Evolutionary conservation across 192 early-diverging fungal genomes (phyloP).

Genomic region (Phlyctochytrium planicorne): DNA sequence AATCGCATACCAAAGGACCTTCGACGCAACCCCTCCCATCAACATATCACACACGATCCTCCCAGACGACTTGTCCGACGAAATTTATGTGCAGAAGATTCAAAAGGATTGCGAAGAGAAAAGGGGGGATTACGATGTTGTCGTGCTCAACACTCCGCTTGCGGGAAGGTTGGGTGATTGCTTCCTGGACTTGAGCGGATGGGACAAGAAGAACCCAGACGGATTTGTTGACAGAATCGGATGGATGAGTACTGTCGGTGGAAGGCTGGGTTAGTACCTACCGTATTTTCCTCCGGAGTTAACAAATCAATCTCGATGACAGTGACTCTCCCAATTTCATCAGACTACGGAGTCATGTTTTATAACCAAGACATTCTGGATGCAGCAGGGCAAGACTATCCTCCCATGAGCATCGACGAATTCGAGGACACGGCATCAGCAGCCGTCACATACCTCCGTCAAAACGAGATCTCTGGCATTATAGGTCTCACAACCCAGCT

Average conservation of each 20-base stretch:
- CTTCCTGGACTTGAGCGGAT: constrained; percentile 38
- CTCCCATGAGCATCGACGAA: constrained; percentile 33
- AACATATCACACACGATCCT: constrained; percentile 23
- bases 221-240: constrained; percentile 25
- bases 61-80: constrained; percentile 17
- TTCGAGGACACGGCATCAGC: constrained; percentile 30
- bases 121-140: constrained; percentile 33
- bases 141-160: constrained; percentile 28
- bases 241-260: constrained; percentile 27
- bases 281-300: constrained; percentile 1
- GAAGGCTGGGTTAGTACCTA: constrained; percentile 29
- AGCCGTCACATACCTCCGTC: constrained; percentile 20
- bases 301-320: not conserved
- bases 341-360: constrained; percentile 37
- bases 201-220: constrained; percentile 24
- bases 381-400: constrained; percentile 11
- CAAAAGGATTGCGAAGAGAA: constrained; percentile 29
- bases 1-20: constrained; percentile 10
- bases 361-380: constrained; percentile 40
- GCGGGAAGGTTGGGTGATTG: constrained; percentile 39
- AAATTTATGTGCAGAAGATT: constrained; percentile 31
- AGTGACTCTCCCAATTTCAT: constrained; percentile 39
- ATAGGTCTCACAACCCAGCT: constrained; percentile 32
- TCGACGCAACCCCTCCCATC: constrained; percentile 18
- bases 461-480: constrained; percentile 29